Conservation (phyloP, 139 green algal species). For the Picochlorum sp. region DNA sequence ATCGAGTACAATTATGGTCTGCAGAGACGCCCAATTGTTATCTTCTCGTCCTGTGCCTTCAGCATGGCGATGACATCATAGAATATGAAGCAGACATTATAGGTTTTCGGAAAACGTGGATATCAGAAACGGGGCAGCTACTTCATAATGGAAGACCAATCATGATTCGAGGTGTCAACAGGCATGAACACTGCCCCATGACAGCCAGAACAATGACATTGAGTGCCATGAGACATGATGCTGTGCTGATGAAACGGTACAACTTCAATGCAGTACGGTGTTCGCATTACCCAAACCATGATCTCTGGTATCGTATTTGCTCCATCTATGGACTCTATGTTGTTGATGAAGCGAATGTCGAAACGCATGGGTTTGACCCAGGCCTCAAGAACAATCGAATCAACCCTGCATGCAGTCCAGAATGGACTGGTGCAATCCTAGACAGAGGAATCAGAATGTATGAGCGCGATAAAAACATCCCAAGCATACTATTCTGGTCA, state of each 20-base stretch:
- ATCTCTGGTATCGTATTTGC: slow-evolving; percentile 86
- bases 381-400: slow-evolving; percentile 49
- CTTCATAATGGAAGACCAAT: slow-evolving; percentile 75
- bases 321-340: slow-evolving; percentile 79
- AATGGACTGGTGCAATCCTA: slow-evolving; percentile 68
- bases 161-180: slow-evolving; percentile 79
- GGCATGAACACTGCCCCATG: slow-evolving; percentile 81
- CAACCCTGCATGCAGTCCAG: slow-evolving; percentile 54
- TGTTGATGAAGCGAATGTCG: slow-evolving; percentile 94
- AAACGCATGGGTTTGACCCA: slow-evolving; percentile 96
- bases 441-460: slow-evolving; percentile 68
- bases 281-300: slow-evolving; percentile 92
- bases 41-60: slow-evolving; percentile 62
- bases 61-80: slow-evolving; percentile 19
- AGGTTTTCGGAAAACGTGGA: slow-evolving; percentile 65
- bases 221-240: slow-evolving; percentile 60
- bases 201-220: slow-evolving; percentile 39
- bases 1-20: slow-evolving; percentile 48
- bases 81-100: slow-evolving; percentile 79
- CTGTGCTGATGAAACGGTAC: slow-evolving; percentile 83
- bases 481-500: slow-evolving; percentile 86
- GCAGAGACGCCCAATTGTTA: slow-evolving; percentile 79
- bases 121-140: slow-evolving; percentile 52
- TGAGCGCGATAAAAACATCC: slow-evolving; percentile 82
- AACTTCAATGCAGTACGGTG: slow-evolving; percentile 95